phyloP scores from a whole-genome alignment of 805 yeast genomes.

The Myxozyma neotropica region DNA sequence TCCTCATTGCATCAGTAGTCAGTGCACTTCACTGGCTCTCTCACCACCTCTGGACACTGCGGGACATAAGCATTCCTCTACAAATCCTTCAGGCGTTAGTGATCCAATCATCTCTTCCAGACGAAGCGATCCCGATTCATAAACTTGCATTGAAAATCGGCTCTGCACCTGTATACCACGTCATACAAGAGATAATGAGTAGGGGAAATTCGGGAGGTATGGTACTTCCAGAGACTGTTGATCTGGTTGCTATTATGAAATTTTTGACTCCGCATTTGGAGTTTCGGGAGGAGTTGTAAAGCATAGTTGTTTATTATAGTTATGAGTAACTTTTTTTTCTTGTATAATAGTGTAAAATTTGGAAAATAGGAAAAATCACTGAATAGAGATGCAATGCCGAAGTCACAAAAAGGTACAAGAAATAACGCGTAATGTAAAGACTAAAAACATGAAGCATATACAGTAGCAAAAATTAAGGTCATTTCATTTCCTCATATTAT shows the following conservation, averaged over 20 bases:
- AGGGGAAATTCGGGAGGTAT: constrained; percentile 5
- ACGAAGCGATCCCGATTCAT: constrained; percentile 52
- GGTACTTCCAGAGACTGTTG: constrained; percentile 20
- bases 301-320: background rate
- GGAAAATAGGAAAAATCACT: background rate
- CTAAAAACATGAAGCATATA: no score
- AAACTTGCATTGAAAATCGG: constrained; percentile 44
- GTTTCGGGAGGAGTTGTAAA: constrained; percentile 20
- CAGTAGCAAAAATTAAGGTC: no score
- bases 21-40: constrained; percentile 58
- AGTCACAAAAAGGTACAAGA: background rate
- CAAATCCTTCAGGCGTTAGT: constrained; percentile 48
- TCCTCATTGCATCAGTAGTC: constrained; percentile 60
- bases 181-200: constrained; percentile 36
- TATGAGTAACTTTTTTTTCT: background rate
- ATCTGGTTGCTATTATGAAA: constrained; percentile 20
- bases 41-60: constrained; percentile 46
- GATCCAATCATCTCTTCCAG: constrained; percentile 49
- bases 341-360: background rate
- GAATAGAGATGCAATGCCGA: background rate
- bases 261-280: constrained; percentile 23
- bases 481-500: no score
- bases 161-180: constrained; percentile 35
- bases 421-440: no score
- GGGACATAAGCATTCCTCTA: constrained; percentile 45